Conservation (phyloP, 2,329 filamentous ascomycete species). For the Cercospora canescens region DNA sequence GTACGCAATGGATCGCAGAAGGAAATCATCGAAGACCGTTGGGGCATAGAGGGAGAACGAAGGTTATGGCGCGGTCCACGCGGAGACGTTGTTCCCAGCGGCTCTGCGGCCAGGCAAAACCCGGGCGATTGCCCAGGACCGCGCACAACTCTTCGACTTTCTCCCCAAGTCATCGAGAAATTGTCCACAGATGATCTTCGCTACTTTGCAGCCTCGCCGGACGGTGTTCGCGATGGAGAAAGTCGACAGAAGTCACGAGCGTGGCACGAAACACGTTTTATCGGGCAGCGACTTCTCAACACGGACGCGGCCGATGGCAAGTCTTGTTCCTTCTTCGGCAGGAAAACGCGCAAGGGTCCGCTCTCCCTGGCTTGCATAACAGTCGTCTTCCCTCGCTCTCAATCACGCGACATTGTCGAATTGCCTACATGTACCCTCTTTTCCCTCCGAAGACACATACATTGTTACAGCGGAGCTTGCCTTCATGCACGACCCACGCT, state of each 20-base stretch:
- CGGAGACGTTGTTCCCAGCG: neutral
- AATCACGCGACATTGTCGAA: conserved; percentile 3
- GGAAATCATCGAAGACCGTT: too few species aligned
- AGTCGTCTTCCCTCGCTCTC: neutral
- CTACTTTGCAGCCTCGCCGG: neutral
- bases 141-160: neutral
- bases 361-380: neutral
- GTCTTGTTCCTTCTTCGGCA: neutral
- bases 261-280: conserved; percentile 1
- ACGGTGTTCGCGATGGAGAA: neutral
- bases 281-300: neutral
- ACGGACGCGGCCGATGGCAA: conserved; percentile 1
- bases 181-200: neutral
- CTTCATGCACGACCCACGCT: conserved; percentile 15
- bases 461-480: neutral
- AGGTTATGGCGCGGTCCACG: neutral
- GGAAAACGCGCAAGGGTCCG: neutral
- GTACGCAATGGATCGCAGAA: neutral
- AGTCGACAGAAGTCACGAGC: neutral
- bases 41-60: neutral
- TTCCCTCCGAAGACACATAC: neutral
- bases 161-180: neutral
- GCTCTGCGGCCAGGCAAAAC: neutral
- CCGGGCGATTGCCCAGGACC: neutral
- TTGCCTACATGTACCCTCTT: neutral